Base-by-base conservation (phyloP, 805 yeast species). In the Teunomyces panamensis region DNA sequence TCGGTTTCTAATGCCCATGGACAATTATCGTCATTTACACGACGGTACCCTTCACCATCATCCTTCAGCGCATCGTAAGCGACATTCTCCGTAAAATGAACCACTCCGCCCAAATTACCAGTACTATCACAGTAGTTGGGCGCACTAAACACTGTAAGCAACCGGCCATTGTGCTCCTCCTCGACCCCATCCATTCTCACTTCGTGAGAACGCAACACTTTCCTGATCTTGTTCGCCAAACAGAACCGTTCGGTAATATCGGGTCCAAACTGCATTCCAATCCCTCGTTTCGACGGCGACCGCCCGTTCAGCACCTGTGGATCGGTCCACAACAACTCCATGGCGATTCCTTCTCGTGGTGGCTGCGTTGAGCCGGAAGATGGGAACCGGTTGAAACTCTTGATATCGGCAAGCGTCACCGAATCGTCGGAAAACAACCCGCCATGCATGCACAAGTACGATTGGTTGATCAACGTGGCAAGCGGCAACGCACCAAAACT, bases 321-420 rank as follows among this genome's bases (percentile, higher is more conserved):
- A 67, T 94, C 99, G 0, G 97, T 89, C 99, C 99, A 94, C 51
- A 94, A 73, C 61, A 94, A 75, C 62, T 94, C 99, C 97, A 92
- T 94, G 66, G 92, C 96, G 30, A 89, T 74, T 7, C 98, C 98
- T 44, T 87, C 89, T 57, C 85, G 80, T 39, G 96, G 92, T 24
- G 98, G 98, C 67, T 89, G 96, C 17, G 81, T 74, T 14, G 72
- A 64, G 1, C 75, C 76, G 2, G 68, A 63, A 37, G 60, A 54
- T 7, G 77, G 75, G 63, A 87, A 85, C 48, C 96, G 76, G 55
- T 89, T 79, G 51, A 86, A 74, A 27, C 77, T 71, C 56, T 85
- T 82, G 56, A 94, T 81, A 54, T 92, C 96, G 17, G 84, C 82
- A 32, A 94, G 61, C 1, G 83, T 82, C 16, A 87, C 80, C 30